These are phyloP conservation scores for Aspergillus campestris DNA, from an alignment of 495 filamentous ascomycete genomes.

Conservation along the genomic window DNA sequence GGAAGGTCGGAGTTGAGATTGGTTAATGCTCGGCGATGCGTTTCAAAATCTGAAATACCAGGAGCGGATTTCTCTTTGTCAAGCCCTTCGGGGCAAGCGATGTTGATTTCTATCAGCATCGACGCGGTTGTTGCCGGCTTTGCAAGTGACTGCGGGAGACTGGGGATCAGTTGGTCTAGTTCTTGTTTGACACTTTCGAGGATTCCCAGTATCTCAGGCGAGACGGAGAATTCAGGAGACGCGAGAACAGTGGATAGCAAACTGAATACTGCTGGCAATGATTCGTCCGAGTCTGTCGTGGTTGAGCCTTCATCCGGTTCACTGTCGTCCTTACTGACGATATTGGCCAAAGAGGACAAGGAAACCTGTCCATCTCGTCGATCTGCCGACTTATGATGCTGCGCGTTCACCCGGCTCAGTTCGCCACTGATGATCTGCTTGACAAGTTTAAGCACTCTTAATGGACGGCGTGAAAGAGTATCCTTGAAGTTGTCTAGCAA, in stretches of 20 bases:
- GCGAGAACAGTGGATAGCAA: slow-evolving; percentile 59
- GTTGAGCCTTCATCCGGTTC: slow-evolving; percentile 8
- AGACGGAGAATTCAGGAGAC: slow-evolving; percentile 50
- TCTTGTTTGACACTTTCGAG: slow-evolving; percentile 45
- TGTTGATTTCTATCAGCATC: slow-evolving; percentile 46
- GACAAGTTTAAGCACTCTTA: slow-evolving; percentile 54
- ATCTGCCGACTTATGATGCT: neutral
- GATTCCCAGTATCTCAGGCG: slow-evolving; percentile 32
- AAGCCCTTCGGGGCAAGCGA: slow-evolving; percentile 44
- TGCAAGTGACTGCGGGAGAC: slow-evolving; percentile 25
- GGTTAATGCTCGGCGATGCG: slow-evolving; percentile 59
- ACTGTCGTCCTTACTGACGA: slow-evolving; percentile 15
- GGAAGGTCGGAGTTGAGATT: slow-evolving; percentile 70
- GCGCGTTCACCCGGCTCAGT: slow-evolving; percentile 10
- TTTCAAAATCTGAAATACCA: slow-evolving; percentile 57
- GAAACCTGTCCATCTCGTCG: slow-evolving; percentile 19
- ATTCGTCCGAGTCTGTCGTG: slow-evolving; percentile 42
- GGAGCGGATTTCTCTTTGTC: slow-evolving; percentile 28
- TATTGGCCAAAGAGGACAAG: slow-evolving; percentile 30
- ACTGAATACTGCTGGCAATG: slow-evolving; percentile 52
- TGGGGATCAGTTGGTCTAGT: slow-evolving; percentile 35
- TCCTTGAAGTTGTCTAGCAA: slow-evolving; percentile 60
- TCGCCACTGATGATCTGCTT: slow-evolving; percentile 46
- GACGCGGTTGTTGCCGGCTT: slow-evolving; percentile 45
- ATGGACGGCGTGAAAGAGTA: slow-evolving; percentile 55